Conservation (phyloP, 1,284 basidiomycete genomes). For the Leccinum griseonigrum region DNA sequence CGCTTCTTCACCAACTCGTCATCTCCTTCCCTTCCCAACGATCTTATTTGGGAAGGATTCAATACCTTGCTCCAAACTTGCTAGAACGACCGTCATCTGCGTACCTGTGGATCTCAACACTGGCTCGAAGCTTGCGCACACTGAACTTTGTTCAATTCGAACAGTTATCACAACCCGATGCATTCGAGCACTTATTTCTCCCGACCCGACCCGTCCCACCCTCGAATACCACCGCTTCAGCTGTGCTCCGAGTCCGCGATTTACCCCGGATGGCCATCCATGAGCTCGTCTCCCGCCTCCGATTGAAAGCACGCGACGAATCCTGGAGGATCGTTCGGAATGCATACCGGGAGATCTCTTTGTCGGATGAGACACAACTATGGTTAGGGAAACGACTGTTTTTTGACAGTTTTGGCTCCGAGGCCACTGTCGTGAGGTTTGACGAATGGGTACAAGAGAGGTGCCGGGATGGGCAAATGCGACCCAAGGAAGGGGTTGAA, state of each 20-base stretch:
- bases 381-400: conserved; percentile 54
- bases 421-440: conserved; percentile 28
- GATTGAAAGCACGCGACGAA: conserved; percentile 47
- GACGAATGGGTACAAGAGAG: conserved; percentile 50
- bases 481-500: conserved; percentile 50
- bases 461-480: conserved; percentile 43
- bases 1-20: conserved; percentile 55
- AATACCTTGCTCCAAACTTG: conserved; percentile 38
- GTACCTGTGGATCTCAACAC: conserved; percentile 45
- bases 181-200: conserved; percentile 24
- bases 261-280: conserved; percentile 44
- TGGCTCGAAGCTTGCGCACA: conserved; percentile 47
- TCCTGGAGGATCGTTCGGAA: conserved; percentile 61
- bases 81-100: conserved; percentile 36
- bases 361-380: conserved; percentile 37
- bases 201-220: conserved; percentile 3
- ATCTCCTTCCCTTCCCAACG: conserved; percentile 58
- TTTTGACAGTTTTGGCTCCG: conserved; percentile 33
- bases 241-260: conserved; percentile 11
- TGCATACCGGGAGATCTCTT: conserved; percentile 61
- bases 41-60: conserved; percentile 47
- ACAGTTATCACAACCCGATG: conserved; percentile 37
- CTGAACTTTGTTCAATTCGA: conserved; percentile 54
- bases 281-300: conserved; percentile 45
- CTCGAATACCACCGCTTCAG: not conserved